Base-by-base conservation (phyloP, 805 yeast genomes). In the Metschnikowia baotianmanensis region DNA sequence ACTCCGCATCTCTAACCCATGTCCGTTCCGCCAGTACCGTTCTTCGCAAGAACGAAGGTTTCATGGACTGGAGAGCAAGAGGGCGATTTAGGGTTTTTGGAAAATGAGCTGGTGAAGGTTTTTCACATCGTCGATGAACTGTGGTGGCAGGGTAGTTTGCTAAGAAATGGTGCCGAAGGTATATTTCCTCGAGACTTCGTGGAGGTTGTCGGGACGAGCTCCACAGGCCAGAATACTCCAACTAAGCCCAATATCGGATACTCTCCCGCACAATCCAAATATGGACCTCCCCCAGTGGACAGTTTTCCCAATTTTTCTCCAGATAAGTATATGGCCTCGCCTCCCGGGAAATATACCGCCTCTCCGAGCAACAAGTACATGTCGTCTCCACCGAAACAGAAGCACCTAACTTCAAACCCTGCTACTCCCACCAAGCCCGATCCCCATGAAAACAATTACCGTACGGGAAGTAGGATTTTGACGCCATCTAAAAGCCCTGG, bases 11-110 rank as follows among this genome's bases (percentile, higher is more conserved):
- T 12, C 13, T 24, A 15, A 12, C 6, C 36, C 38, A 57, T 58
- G 62, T 37, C 56, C 35, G 40, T 54, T 36, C 76, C 75, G 23
- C 63, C 66, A 21, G 67, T 76, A 13, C 95, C 95, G 4, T 86
- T 86, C 61, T 73, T 74, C 56, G 95, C 83, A 23, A 78, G 77
- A 56, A 93, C 99, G 8, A 76, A 77, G 28, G 91, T 86, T 58
- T 87, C 96, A 18, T 90, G 96, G 96, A 82, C 96, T 16, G 98
- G 96, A 12, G 89, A 88, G 55, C 80, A 85, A 54, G 86, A 82
- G 40, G 84, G 86, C 33, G 97, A 93, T 57, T 71, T 93, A 31
- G 98, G 98, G 1, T 93, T 93, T 59, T 75, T 90, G 16, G 98
- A 93, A 64, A 96, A 95, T 36, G 98, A 93, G 57, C 68, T 86